Base-by-base conservation (phyloP, 2,329 filamentous ascomycete species). In the Clarireedia paspali region DNA sequence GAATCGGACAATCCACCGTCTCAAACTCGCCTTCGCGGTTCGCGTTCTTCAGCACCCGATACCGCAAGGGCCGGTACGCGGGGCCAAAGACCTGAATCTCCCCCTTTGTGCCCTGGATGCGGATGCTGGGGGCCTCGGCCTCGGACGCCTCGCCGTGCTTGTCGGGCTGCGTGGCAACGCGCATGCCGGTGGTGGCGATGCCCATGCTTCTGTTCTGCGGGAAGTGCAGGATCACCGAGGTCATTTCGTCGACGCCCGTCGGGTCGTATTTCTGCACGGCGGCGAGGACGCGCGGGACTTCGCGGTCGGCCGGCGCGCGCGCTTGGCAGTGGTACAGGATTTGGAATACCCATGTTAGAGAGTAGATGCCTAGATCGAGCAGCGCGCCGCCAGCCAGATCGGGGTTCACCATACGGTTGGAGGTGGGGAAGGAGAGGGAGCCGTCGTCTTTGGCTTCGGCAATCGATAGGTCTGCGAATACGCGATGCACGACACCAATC, bases 261-360 rank as follows among this genome's bases (percentile, higher is more conserved):
- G 76, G 75, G n/a, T 73, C 70, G 64, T 82, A 83, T 60, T 82
- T 81, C 49, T 75, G 74, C 63, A 86, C 78, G n/a, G 75, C 66
- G 15, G 81, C 77, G 10, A 77, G 68, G 4, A 88, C 77, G 40
- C 72, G 75, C 0, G 85, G 85, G 6, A 77, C 66, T 65, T 81
- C 63, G 42, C 59, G 58, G 44, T 60, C 47, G 17, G 47, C 50
- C 5, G 69, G 70, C 51, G 48, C 14, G 26, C 47, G 34, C 23
- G 26, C n/a, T 34, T 85, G 80, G 2, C 81, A 83, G 64, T 83
- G 81, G 69, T 88, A 88, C n/a, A 88, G 73, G 24, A 79, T 83
- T 68, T 87, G 83, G 73, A 85, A 87, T 42, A 85, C 77, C 85
- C 85, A 88, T 12, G 84, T 88, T 54, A 88, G 68, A 44, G 81